Evolutionary conservation across 2,329 filamentous ascomycete genomes (phyloP).

Genomic region (Emmonsiellopsis sp.): DNA sequence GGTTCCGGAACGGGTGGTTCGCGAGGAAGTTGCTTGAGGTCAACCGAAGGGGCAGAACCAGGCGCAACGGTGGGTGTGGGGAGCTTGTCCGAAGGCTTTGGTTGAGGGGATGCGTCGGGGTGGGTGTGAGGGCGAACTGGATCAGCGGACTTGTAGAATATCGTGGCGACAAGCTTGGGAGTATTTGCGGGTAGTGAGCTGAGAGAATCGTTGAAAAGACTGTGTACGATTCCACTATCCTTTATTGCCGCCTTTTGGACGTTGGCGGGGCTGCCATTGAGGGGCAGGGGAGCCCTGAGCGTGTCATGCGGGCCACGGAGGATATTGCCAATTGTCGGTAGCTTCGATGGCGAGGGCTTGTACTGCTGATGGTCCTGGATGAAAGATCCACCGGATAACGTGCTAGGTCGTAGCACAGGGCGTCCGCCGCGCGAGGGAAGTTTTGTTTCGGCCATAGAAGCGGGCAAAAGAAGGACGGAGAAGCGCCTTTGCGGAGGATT

Average conservation of each 20-base stretch:
- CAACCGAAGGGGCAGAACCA: conserved; percentile 42
- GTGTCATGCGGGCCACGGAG: conserved; percentile 22
- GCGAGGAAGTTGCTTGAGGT: conserved; percentile 44
- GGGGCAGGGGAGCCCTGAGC: conserved; percentile 16
- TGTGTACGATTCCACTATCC: conserved; percentile 38
- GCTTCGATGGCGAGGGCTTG: conserved; percentile 26
- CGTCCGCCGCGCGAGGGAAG: conserved; percentile 22
- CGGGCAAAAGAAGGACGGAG: not conserved
- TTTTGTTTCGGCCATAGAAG: conserved; percentile 22
- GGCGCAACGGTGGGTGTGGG: conserved; percentile 32
- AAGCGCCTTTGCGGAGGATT: not conserved
- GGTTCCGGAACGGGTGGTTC: conserved; percentile 46
- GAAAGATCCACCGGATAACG: conserved; percentile 33
- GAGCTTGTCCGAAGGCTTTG: conserved; percentile 25
- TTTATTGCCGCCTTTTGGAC: conserved; percentile 23
- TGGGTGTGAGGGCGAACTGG: conserved; percentile 38
- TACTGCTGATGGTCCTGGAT: conserved; percentile 42
- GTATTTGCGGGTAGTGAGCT: conserved; percentile 30
- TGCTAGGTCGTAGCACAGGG: conserved; percentile 33
- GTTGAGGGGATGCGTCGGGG: conserved; percentile 33
- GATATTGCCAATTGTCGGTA: conserved; percentile 27
- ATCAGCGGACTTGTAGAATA: conserved; percentile 38
- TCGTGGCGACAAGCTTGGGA: conserved; percentile 37
- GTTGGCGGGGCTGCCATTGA: conserved; percentile 27
- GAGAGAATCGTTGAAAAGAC: conserved; percentile 34